Evolutionary conservation across 768 basidiomycete species (phyloP), one percentile per base, ranked within the genome.

Genomic region (Paxillus involutus): DNA sequence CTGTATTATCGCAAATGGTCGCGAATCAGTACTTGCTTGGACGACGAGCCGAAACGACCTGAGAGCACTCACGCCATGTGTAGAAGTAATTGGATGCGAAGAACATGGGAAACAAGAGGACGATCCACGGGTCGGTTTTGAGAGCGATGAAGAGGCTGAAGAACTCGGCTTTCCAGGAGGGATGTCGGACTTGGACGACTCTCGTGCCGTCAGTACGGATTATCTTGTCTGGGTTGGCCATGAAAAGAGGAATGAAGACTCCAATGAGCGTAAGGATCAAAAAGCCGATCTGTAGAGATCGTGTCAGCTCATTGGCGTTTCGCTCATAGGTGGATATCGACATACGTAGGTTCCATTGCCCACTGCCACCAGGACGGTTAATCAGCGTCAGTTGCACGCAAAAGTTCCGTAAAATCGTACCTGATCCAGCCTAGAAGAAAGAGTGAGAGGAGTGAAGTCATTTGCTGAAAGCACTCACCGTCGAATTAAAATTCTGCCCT

Each of bases 101-200:
- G 71, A 92, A 91, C 85, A 92, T 88, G 32, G 91, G 91, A 75
- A 93, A 89, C 33, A 91, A 81, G 3, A 90, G 70, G 9, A 91
- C 26, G 61, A 94, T 84, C 73, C 81, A 77, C 0, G 88, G 88
- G 61, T 93, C 91, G 2, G 80, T 83, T 49, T 74, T 79, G 45
- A 94, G 73, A 0, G 86, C 81, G 47, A 86, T 55, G 70, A 80
- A 90, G 26, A 93, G 78, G 5, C 84, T 85, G 55, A 78, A 71
- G 49, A 92, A 73, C 69, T 93, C 91, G 2, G 78, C 75, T 63
- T 81, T 88, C 89, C 90, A 92, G 2, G 85, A 86, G 8, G 89
- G 84, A 47, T 91, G 84, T 19, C 78, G 80, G 13, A 77, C 74
- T 4, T 75, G 72, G 3, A 75, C 73, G 17, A 91, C 83, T 61